Percentiles rank a stretch among this genome's conserved stretches.
These are phyloP conservation scores for Chlamydomonas reinhardtii DNA, from an alignment of 163 green algal genomes.

Conservation along the genomic window DNA sequence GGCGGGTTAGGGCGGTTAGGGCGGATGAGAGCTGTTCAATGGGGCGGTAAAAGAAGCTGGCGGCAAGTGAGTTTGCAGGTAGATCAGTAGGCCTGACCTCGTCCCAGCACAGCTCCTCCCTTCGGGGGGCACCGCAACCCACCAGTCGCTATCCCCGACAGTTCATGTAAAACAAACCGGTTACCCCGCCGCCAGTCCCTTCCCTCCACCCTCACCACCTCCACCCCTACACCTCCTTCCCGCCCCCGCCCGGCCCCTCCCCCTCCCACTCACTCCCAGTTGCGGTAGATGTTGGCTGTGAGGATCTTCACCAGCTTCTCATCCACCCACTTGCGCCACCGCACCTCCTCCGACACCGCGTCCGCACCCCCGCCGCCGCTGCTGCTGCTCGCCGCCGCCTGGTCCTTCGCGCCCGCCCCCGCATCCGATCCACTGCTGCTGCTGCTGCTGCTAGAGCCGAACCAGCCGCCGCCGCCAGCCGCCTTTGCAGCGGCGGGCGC, in stretches of 20 bases:
- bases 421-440: conserved; percentile 19
- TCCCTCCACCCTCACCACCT: not conserved
- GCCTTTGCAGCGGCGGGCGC: not conserved
- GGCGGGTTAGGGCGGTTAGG: no score
- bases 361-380: not conserved
- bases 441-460: conserved; percentile 1
- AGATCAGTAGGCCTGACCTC: no score
- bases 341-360: conserved; percentile 68
- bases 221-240: no score
- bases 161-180: no score
- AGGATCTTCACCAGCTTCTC: conserved; percentile 92
- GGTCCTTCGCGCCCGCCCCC: not conserved
- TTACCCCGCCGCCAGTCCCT: no score
- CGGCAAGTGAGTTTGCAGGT: no score
- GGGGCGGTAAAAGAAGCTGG: no score
- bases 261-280: conserved; percentile 67
- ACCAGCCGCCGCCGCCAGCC: conserved; percentile 10
- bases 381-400: not conserved
- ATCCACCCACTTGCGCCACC: conserved; percentile 96
- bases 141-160: no score
- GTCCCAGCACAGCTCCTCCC: no score
- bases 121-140: no score
- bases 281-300: conserved; percentile 99
- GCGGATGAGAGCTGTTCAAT: no score
- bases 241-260: not conserved